These are phyloP conservation scores for Raphanus sativus DNA, from an alignment of 345 rosid genomes.

Conservation along the genomic window DNA sequence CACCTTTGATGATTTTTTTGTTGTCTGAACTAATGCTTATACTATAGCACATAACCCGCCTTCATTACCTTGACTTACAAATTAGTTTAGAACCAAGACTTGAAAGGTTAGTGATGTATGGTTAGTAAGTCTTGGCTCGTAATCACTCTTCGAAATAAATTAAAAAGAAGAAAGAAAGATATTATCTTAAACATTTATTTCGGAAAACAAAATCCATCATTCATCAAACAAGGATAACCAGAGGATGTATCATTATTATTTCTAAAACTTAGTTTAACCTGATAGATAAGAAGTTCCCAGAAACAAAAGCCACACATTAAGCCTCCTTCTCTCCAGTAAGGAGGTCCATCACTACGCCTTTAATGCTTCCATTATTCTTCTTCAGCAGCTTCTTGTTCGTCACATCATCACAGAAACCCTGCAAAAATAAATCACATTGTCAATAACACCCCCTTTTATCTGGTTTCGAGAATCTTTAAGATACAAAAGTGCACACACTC, in stretches of 20 bases:
- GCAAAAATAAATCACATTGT: neutral
- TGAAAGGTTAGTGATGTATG: neutral
- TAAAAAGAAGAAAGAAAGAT: neutral
- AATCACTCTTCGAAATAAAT: neutral
- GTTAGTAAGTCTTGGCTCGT: neutral
- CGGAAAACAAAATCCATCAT: neutral
- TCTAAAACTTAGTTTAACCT: neutral
- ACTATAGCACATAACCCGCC: constrained; percentile 4
- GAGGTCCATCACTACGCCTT: neutral
- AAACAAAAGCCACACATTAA: neutral
- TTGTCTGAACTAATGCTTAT: constrained; percentile 18
- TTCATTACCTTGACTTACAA: neutral
- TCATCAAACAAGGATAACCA: neutral
- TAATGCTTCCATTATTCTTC: neutral
- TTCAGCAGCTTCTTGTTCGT: neutral
- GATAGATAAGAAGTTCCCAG: neutral
- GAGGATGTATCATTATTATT: neutral
- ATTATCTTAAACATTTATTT: neutral
- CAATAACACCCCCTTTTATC: no score
- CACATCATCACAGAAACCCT: neutral
- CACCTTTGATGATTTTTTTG: constrained; percentile 25
- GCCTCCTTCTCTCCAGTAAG: neutral
- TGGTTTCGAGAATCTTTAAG: no score
- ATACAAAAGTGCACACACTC: constrained; percentile 15
- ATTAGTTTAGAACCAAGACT: neutral